Conservation (phyloP, 148 eudicot species). For the Vaccinium corymbosum region DNA sequence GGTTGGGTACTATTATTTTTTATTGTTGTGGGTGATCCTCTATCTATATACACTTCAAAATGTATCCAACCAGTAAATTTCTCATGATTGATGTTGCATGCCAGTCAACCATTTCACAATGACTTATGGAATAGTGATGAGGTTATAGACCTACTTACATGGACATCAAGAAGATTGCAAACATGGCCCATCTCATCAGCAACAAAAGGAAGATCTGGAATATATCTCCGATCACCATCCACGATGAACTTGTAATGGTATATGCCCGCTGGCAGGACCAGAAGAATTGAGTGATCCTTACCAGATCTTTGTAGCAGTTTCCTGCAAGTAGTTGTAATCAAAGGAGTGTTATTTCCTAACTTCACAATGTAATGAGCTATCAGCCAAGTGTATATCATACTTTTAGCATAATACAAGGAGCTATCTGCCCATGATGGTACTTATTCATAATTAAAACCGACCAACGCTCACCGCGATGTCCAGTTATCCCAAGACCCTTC, state of each 20-base stretch:
- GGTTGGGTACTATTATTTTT: no score
- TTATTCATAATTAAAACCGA: not conserved
- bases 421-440: not conserved
- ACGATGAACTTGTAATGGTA: conserved; percentile 74
- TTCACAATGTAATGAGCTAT: not conserved
- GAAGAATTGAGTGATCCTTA: conserved; percentile 65
- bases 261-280: conserved; percentile 82
- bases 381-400: not conserved
- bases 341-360: not conserved
- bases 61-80: not conserved
- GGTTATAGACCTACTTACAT: conserved; percentile 48
- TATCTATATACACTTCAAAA: not conserved
- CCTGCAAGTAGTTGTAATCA: conserved; percentile 34
- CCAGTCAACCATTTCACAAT: not conserved
- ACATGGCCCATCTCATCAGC: conserved; percentile 60
- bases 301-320: conserved; percentile 64
- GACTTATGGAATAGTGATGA: not conserved
- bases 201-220: conserved; percentile 69
- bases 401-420: not conserved
- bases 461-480: conserved; percentile 52
- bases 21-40: no score
- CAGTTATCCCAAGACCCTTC: conserved; percentile 97
- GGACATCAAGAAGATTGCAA: conserved; percentile 72
- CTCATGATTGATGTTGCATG: not conserved
- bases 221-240: conserved; percentile 66